Conservation (phyloP, 441 rosid species). For the Geranium incanum region DNA sequence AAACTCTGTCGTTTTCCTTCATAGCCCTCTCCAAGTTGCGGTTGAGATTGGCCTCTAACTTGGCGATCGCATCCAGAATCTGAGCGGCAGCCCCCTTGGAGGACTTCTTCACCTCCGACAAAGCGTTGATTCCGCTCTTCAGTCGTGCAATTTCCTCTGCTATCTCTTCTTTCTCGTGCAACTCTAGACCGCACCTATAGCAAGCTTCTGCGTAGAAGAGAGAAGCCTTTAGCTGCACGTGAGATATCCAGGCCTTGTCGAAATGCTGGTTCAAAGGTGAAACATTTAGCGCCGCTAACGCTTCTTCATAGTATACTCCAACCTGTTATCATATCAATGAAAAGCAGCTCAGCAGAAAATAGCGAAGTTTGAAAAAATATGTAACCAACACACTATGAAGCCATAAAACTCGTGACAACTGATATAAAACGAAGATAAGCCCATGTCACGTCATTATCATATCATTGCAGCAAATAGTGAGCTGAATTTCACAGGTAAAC, state of each 20-base stretch:
- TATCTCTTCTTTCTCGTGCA: conserved; percentile 91
- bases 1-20: conserved; percentile 95
- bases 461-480: no score
- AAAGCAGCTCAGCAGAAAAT: not conserved
- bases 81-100: conserved; percentile 78
- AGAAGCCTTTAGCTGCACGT: conserved; percentile 82
- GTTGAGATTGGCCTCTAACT: conserved; percentile 63
- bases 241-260: conserved; percentile 80
- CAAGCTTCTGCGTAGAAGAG: conserved; percentile 84
- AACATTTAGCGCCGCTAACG: conserved; percentile 55
- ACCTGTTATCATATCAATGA: conserved; percentile 37
- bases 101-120: conserved; percentile 69
- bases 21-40: conserved; percentile 78
- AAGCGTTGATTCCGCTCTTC: conserved; percentile 54
- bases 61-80: conserved; percentile 70
- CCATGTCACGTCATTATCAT: no score
- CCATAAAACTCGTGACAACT: no score
- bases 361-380: no score
- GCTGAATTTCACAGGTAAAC: not conserved
- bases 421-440: no score
- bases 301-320: conserved; percentile 85
- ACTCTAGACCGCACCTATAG: conserved; percentile 67
- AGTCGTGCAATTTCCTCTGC: conserved; percentile 90
- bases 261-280: conserved; percentile 86
- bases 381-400: no score